These are phyloP conservation scores for Neurospora sp. DNA, from an alignment of 495 filamentous ascomycete species.

Conservation along the genomic window DNA sequence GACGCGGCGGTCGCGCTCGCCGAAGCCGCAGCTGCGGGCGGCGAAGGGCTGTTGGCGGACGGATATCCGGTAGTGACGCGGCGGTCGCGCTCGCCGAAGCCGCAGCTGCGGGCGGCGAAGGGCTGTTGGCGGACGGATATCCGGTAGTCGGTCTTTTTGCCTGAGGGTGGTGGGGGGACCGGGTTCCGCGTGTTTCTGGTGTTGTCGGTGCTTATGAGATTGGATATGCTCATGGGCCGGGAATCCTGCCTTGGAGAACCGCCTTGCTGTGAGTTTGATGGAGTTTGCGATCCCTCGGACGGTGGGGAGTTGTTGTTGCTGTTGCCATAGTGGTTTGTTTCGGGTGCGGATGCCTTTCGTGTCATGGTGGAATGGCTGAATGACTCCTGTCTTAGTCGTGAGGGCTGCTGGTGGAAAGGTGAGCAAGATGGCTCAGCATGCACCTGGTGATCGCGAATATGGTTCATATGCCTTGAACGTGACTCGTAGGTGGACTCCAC, in stretches of 20 bases:
- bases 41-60: too few relatives aligned
- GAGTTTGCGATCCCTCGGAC: slow-evolving; percentile 14
- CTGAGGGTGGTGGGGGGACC: slow-evolving; percentile 6
- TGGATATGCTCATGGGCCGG: slow-evolving; percentile 38
- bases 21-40: too few relatives aligned
- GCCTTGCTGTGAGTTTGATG: slow-evolving; percentile 15
- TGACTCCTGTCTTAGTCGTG: slow-evolving; percentile 10
- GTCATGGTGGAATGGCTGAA: slow-evolving; percentile 13
- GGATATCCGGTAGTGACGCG: too few relatives aligned
- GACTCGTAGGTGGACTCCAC: slow-evolving; percentile 26
- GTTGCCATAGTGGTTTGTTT: neutral
- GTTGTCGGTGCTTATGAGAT: slow-evolving; percentile 28
- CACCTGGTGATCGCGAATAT: slow-evolving; percentile 8
- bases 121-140: slow-evolving; percentile 86
- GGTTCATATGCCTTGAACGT: slow-evolving; percentile 17
- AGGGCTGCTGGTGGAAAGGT: slow-evolving; percentile 14
- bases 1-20: too few relatives aligned
- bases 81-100: slow-evolving; percentile 87
- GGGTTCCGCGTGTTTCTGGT: slow-evolving; percentile 19
- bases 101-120: slow-evolving; percentile 79
- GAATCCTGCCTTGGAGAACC: slow-evolving; percentile 23
- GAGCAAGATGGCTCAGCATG: slow-evolving; percentile 13
- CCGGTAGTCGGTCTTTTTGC: slow-evolving; percentile 14
- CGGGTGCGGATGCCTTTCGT: neutral
- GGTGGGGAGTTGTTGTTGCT: slow-evolving; percentile 7